A percentile compares a stretch with the other conserved stretches of the same genome.
Conservation (phyloP, 176 grass and related monocot species). For the Carex kokanica region DNA sequence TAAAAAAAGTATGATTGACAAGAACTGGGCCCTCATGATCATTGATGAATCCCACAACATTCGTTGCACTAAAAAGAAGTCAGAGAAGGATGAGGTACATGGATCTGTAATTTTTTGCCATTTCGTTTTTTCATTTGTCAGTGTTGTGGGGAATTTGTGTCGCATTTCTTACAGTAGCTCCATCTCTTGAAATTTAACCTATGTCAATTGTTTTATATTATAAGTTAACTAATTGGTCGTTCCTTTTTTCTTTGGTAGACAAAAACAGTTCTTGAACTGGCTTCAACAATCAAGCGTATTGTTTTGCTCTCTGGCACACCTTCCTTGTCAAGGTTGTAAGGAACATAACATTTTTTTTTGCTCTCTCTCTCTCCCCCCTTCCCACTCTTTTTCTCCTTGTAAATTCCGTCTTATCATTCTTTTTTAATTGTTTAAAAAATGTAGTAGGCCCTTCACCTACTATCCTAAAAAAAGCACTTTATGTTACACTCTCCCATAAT, state of each 20-base stretch:
- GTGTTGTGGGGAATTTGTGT: not conserved
- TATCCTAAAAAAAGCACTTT: not conserved
- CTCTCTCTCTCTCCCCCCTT: not conserved
- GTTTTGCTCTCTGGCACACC: constrained; percentile 93
- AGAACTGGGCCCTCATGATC: constrained; percentile 85
- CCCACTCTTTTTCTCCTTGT: not conserved
- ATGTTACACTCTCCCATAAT: not conserved
- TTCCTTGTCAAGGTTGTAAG: constrained; percentile 92
- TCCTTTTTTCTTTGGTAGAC: constrained; percentile 45
- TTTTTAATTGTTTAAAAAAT: not conserved
- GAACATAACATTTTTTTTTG: constrained; percentile 1
- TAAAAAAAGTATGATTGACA: constrained; percentile 52
- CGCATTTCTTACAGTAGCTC: not conserved
- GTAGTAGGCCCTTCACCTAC: not conserved
- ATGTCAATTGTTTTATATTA: not conserved
- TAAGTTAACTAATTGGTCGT: not conserved
- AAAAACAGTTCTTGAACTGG: constrained; percentile 67
- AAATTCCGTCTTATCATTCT: not conserved
- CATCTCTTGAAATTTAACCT: not conserved
- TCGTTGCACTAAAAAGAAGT: constrained; percentile 66
- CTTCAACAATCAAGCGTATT: constrained; percentile 43
- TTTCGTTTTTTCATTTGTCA: not conserved
- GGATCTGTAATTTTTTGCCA: constrained; percentile 1
- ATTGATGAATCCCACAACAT: constrained; percentile 96
- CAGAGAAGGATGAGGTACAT: constrained; percentile 68